Base-by-base conservation (phyloP, 2,329 filamentous ascomycete species). In the Fusarium clavum region DNA sequence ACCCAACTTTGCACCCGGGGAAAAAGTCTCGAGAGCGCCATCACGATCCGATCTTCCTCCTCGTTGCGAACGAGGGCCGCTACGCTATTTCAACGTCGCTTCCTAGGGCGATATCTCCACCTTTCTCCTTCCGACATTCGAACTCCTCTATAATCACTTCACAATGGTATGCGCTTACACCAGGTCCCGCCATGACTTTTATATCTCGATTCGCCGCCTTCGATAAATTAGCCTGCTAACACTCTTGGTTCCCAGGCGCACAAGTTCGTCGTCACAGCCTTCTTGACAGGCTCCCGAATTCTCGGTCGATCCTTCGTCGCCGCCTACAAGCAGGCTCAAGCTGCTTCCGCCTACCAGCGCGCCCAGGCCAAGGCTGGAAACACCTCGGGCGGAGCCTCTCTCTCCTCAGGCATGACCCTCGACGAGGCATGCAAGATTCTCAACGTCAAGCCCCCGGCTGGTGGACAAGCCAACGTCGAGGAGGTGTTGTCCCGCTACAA, bases 391-490 rank as follows among this genome's bases (percentile, higher is more conserved):
- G 86, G 88, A 65, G 83, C 87, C n/a, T 80, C 79, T 32, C 77
- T 86, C 67, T 85, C 89, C 29, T 88, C 89, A 8, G 93, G 94
- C 78, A 91, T 98, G 81, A 96, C 94, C 11, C 90, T 99, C 76
- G 94, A 97, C 74, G 96, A 99, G 85, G 96, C 96, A 57, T 98
- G 94, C 88, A 93, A 94, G 82, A 98, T 99, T 78, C 88, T 99
- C 69, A 97, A 99, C 80, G 94, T 99, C 74, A 93, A 95, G 80
- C 93, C 94, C 40, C 94, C 95, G 2, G 73, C 78, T 22, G 88
- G 86, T 66, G 94, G 93, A 47, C 87, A 94, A 78, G 87, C 91
- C 64, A 92, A 94, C 78, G 84, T 94, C 79, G 92, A 94, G 75
- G 87, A 91, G 71, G 90, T 97, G 58, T 91, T 92, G 82, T 90